phyloP scores from a whole-genome alignment of 1,139 yeast genomes.

The Taphrina populina region DNA sequence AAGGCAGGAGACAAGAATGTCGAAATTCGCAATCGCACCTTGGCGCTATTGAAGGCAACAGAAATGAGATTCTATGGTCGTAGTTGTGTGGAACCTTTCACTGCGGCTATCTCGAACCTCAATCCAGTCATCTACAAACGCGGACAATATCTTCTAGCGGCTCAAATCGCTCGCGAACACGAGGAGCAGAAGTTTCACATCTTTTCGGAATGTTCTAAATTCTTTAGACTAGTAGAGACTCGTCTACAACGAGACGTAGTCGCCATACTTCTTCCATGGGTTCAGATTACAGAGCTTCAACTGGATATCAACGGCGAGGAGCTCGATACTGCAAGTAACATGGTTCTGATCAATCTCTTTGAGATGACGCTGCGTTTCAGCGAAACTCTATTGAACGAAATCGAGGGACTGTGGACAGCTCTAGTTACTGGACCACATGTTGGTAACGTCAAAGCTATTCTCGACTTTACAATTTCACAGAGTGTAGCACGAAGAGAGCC shows the following conservation, averaged over 20 bases:
- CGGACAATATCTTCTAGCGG: constrained; percentile 67
- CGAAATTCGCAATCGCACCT: constrained; percentile 63
- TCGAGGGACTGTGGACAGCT: constrained; percentile 94
- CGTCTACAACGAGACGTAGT: constrained; percentile 71
- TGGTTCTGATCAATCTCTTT: constrained; percentile 79
- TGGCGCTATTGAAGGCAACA: constrained; percentile 56
- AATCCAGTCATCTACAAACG: constrained; percentile 75
- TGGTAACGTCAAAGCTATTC: constrained; percentile 66
- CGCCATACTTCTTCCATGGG: constrained; percentile 84
- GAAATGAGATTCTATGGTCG: constrained; percentile 57
- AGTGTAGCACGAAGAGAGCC: constrained; percentile 73
- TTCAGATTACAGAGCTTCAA: constrained; percentile 69
- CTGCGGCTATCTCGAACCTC: constrained; percentile 62
- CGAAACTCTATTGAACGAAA: constrained; percentile 72
- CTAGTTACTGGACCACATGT: constrained; percentile 69
- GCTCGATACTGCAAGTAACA: constrained; percentile 48
- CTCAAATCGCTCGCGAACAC: constrained; percentile 59
- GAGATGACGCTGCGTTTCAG: constrained; percentile 81
- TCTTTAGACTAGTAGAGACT: constrained; percentile 62
- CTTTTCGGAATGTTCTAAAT: constrained; percentile 70
- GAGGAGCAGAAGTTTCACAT: constrained; percentile 60
- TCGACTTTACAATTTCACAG: constrained; percentile 66
- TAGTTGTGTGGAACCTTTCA: constrained; percentile 52
- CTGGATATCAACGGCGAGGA: constrained; percentile 55
- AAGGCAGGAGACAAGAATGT: constrained; percentile 66